Evolutionary conservation across 2,329 filamentous ascomycete genomes (phyloP).

Genomic region (Lachnellula suecica): DNA sequence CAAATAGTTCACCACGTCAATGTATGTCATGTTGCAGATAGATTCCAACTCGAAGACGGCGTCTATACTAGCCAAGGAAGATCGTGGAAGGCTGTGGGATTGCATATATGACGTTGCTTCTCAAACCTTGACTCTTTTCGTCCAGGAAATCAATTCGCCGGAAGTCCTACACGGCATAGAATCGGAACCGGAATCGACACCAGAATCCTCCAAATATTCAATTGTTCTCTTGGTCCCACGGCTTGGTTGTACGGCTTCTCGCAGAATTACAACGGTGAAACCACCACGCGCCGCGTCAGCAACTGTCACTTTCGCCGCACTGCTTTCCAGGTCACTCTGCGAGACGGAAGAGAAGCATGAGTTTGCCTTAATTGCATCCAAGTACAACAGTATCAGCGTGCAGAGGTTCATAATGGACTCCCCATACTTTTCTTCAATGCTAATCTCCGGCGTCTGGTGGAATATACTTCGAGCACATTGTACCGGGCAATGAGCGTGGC

Average conservation of each 20-base stretch:
- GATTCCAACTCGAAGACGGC: too few species aligned
- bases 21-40: too few species aligned
- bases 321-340: background rate
- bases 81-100: too few species aligned
- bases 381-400: background rate
- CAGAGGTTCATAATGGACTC: slow-evolving; percentile 2
- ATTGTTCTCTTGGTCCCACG: background rate
- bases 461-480: slow-evolving; percentile 6
- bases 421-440: background rate
- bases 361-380: background rate
- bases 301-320: background rate
- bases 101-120: background rate
- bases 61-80: too few species aligned
- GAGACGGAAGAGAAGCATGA: background rate
- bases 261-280: background rate
- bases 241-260: too few species aligned
- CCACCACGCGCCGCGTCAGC: background rate
- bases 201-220: background rate
- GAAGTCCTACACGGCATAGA: background rate
- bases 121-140: background rate
- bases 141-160: background rate
- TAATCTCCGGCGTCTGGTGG: background rate
- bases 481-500: slow-evolving; percentile 3
- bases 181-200: background rate
- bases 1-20: too few species aligned